Evolutionary conservation across 179 eudicot genomes (phyloP).

Genomic region (Gypsophila paniculata): DNA sequence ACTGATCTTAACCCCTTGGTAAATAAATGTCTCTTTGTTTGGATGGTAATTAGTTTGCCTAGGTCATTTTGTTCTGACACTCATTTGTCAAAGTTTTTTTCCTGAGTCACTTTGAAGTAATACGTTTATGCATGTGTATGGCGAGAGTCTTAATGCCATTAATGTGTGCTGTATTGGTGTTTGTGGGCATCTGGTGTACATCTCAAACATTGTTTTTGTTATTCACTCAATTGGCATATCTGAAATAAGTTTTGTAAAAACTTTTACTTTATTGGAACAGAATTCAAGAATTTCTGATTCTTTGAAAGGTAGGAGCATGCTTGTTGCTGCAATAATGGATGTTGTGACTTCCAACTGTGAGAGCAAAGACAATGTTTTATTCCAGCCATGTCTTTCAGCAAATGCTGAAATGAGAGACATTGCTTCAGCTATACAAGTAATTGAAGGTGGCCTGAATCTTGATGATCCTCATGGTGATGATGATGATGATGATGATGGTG

Average conservation of each 20-base stretch:
- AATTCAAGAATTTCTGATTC: conserved; percentile 78
- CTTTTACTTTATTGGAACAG: conserved; percentile 58
- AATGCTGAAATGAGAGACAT: conserved; percentile 89
- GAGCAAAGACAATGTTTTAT: conserved; percentile 44
- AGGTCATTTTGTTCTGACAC: not conserved
- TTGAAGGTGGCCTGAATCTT: conserved; percentile 91
- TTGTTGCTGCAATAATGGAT: conserved; percentile 97
- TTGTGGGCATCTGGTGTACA: not conserved
- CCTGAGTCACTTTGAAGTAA: not conserved
- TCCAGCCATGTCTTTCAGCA: conserved; percentile 64
- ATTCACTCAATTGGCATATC: conserved; percentile 5
- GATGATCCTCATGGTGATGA: conserved; percentile 62
- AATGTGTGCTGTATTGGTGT: not conserved
- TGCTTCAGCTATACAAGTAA: conserved; percentile 88
- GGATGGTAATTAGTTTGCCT: not conserved
- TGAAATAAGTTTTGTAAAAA: conserved; percentile 24
- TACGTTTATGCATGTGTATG: not conserved
- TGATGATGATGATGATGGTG: conserved; percentile 78
- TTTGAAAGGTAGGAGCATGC: conserved; percentile 99
- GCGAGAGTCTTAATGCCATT: not conserved
- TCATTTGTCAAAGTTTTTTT: not conserved
- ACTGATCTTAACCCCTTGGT: not conserved
- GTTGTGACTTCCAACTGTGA: conserved; percentile 87
- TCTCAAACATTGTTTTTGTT: conserved; percentile 1
- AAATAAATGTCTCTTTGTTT: not conserved